Percentiles rank a stretch among this genome's conserved stretches.
Evolutionary conservation across 192 early-diverging fungal genomes (phyloP).

Genomic region (Backusella tarrabulga): DNA sequence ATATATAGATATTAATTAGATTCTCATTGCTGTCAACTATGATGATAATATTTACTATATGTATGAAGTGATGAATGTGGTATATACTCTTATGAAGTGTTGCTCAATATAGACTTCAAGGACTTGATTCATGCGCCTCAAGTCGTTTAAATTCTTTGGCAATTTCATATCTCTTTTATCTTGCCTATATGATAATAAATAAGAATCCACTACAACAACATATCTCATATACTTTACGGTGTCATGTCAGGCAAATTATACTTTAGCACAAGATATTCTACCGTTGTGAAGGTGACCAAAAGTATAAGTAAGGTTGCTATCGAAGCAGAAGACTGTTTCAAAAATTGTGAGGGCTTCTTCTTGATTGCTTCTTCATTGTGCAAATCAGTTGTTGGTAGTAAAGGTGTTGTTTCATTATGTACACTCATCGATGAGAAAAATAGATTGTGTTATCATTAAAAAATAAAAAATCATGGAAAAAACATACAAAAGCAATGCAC

Average conservation of each 20-base stretch:
- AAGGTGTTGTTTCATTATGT: not conserved
- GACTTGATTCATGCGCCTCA: constrained; percentile 45
- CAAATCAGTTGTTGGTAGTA: not conserved
- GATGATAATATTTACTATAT: constrained; percentile 50
- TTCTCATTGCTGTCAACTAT: not conserved
- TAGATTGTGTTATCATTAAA: not conserved
- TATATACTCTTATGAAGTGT: constrained; percentile 48
- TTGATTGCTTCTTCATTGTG: not conserved
- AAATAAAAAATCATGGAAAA: not conserved
- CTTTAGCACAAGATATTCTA: constrained; percentile 27
- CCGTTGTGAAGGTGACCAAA: constrained; percentile 19
- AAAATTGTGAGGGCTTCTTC: not conserved
- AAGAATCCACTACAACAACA: not conserved
- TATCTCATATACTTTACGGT: constrained; percentile 15
- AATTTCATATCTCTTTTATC: constrained; percentile 45
- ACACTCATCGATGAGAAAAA: not conserved
- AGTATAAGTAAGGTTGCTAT: constrained; percentile 24
- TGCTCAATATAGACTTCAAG: constrained; percentile 47
- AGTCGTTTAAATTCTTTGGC: constrained; percentile 49
- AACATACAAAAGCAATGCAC: not conserved
- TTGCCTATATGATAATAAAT: constrained; percentile 33
- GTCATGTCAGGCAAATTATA: constrained; percentile 29
- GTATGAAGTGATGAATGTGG: constrained; percentile 47
- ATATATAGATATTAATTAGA: not conserved
- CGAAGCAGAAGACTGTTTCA: constrained; percentile 23